Evolutionary conservation across 2,329 filamentous ascomycete species (phyloP).

Genomic region (Xylariaceae sp.): DNA sequence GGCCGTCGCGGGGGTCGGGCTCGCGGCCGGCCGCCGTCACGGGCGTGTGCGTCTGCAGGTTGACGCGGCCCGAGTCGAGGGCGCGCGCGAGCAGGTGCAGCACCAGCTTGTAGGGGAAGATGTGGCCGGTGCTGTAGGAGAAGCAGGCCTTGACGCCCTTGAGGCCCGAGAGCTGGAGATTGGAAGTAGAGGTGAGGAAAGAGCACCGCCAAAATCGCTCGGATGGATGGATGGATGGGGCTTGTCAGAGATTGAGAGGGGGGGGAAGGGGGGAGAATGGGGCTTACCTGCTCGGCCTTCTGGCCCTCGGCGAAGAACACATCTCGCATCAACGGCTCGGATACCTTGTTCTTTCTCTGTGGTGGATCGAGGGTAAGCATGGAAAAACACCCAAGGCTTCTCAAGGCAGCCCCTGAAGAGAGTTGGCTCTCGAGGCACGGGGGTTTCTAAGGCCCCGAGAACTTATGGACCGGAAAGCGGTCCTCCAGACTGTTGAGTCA

Average conservation of each 20-base stretch:
- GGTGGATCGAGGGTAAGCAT: too few species aligned
- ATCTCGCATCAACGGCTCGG: neutral
- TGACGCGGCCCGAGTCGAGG: constrained; percentile 13
- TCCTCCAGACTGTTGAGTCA: too few species aligned
- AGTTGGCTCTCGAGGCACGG: too few species aligned
- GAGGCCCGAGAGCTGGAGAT: constrained; percentile 17
- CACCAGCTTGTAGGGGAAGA: constrained; percentile 20
- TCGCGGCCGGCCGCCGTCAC: constrained; percentile 14
- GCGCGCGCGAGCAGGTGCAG: constrained; percentile 16
- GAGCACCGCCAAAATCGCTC: too few species aligned
- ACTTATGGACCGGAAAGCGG: too few species aligned
- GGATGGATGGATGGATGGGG: too few species aligned
- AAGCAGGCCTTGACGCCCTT: constrained; percentile 21
- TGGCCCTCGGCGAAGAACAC: neutral
- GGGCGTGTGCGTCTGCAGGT: constrained; percentile 21
- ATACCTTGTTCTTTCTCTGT: neutral
- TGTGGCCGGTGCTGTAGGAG: neutral
- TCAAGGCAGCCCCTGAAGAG: too few species aligned
- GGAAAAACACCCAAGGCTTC: too few species aligned
- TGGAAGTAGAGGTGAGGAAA: too few species aligned
- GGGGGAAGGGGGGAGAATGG: too few species aligned
- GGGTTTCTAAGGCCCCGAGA: too few species aligned
- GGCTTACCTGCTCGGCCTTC: constrained; percentile 10
- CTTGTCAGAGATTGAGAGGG: neutral
- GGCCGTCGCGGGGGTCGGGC: constrained; percentile 14